phyloP scores from a whole-genome alignment of 306 rosid genomes.

The Leucaena leucocephala region DNA sequence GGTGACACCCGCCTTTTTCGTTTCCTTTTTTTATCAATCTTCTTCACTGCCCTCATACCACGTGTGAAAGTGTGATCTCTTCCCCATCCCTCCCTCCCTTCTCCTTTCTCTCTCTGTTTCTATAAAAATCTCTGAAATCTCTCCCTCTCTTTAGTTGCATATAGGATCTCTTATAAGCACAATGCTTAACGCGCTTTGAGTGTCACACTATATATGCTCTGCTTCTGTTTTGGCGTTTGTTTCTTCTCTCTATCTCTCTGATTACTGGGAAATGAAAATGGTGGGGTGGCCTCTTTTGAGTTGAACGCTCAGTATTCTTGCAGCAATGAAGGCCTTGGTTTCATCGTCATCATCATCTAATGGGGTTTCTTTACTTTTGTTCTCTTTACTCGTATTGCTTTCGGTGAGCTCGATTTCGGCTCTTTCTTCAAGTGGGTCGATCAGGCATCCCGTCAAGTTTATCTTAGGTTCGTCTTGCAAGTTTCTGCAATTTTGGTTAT shows the following conservation, averaged over 20 bases:
- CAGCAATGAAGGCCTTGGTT: slow-evolving; percentile 50
- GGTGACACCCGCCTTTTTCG: slow-evolving; percentile 62
- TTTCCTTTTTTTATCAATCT: slow-evolving; percentile 34
- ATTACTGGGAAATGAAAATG: slow-evolving; percentile 46
- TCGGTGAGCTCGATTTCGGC: slow-evolving; percentile 54
- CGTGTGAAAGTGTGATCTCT: slow-evolving; percentile 38
- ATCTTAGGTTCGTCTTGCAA: slow-evolving; percentile 57
- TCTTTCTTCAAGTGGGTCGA: slow-evolving; percentile 38
- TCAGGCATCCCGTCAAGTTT: slow-evolving; percentile 43
- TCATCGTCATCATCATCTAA: not conserved
- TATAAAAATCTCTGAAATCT: slow-evolving; percentile 35
- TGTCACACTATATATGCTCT: slow-evolving; percentile 9
- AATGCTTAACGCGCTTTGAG: slow-evolving; percentile 35
- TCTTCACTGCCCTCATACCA: slow-evolving; percentile 49
- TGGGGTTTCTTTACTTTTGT: slow-evolving; percentile 37
- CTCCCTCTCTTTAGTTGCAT: slow-evolving; percentile 30
- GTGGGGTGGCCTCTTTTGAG: slow-evolving; percentile 33
- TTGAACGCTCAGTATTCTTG: slow-evolving; percentile 34
- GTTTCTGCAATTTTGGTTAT: slow-evolving; percentile 9
- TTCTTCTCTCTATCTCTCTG: not conserved
- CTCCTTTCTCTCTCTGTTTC: not conserved
- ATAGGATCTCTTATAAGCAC: not conserved
- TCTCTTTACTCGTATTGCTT: slow-evolving; percentile 44
- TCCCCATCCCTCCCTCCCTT: slow-evolving; percentile 28
- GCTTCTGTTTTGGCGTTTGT: slow-evolving; percentile 7